Evolutionary conservation across 2,329 filamentous ascomycete species (phyloP).

Genomic region (Botrytis elliptica): DNA sequence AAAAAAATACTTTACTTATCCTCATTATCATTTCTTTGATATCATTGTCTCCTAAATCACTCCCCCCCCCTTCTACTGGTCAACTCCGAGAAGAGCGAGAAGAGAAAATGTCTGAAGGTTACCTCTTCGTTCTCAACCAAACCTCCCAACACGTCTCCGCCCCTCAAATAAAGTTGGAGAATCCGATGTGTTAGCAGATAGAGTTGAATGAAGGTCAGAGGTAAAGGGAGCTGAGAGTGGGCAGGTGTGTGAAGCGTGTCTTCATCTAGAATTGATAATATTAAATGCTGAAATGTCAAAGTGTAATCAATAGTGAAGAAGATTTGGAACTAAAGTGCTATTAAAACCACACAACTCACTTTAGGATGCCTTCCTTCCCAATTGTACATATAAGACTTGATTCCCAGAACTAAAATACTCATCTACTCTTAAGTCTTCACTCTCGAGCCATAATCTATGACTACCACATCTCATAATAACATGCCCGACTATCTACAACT

Average conservation of each 20-base stretch:
- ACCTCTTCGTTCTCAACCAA: background rate
- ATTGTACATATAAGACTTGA: background rate
- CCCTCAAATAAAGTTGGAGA: background rate
- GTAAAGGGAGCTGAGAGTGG: background rate
- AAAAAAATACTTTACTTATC: background rate
- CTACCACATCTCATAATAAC: background rate
- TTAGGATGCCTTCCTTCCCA: background rate
- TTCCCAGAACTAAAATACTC: background rate
- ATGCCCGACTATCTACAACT: background rate
- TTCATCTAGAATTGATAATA: background rate
- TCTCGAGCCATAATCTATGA: background rate
- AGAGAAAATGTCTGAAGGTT: background rate
- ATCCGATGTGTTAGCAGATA: background rate
- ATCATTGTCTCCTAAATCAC: background rate
- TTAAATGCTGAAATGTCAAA: background rate
- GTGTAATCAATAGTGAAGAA: background rate
- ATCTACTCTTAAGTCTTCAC: background rate
- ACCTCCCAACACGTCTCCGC: background rate
- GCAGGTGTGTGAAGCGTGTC: accelerated
- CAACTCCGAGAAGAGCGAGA: background rate
- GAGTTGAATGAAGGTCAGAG: background rate
- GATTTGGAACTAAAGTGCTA: background rate
- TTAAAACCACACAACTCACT: background rate
- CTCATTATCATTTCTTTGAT: background rate
- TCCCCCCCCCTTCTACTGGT: background rate